Base-by-base conservation (phyloP, 495 filamentous ascomycete species). In the Xylaria castorea region DNA sequence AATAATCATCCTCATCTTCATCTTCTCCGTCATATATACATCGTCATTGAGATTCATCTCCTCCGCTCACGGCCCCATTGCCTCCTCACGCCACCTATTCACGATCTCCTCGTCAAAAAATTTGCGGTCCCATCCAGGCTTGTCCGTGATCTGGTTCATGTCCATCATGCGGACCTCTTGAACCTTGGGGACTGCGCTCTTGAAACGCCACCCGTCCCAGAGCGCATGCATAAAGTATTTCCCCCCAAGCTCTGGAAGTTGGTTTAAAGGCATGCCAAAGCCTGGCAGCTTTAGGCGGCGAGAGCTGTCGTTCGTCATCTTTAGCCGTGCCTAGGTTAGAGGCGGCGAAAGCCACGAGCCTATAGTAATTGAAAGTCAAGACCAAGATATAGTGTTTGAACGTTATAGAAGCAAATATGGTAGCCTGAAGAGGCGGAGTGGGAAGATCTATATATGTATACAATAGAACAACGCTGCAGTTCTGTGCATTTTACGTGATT, bases 81-180 rank as follows among this genome's bases (percentile, higher is more conserved):
- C 73, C 55, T 81, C 78, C 22, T 71, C 71, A 18, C 71, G 67
- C 82, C 82, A 85, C 22, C 75, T 77, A 12, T 75, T 68, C 20
- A 82, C 73, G 50, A 82, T 84, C 2, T 64, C 55, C 3, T 86
- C 80, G 72, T 91, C 82, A 51, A 87, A 88, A 69, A 90, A 83
- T 74, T 90, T 87, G 20, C 77, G 75, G 66, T 87, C 81, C 89
- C 86, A 90, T 30, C 83, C 79, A 8, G 81, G 79, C 69, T 86
- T 86, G 73, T 83, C 80, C 5, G 80, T 83, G 48, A 83, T 71
- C 22, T 76, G 27, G 38, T 78, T 73, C 53, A 83, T 74, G 50
- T 71, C 57, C 51, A 83, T 75, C 81, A 84, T 89, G 80, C 38
- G 85, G 83, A 80, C 76, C 73, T 86, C 86, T 36, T 83, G 78